Conservation (phyloP, 805 yeast genomes). For the Candida chauliodis region DNA sequence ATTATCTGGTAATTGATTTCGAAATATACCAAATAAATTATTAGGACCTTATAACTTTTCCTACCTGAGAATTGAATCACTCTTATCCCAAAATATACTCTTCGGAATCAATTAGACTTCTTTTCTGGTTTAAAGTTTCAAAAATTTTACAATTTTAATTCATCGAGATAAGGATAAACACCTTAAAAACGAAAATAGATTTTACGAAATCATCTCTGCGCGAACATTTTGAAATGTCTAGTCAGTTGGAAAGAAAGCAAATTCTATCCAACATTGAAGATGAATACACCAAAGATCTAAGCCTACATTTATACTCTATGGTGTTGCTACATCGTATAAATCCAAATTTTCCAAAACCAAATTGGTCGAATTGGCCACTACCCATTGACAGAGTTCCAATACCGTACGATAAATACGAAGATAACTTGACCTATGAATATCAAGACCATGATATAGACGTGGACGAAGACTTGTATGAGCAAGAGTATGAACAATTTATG, state of each 20-base stretch:
- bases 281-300: conserved; percentile 51
- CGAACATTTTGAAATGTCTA: no score
- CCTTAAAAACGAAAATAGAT: no score
- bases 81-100: no score
- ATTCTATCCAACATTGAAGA: conserved; percentile 40
- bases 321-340: conserved; percentile 40
- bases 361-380: conserved; percentile 65
- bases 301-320: conserved; percentile 62
- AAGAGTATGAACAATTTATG: background rate
- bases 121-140: no score
- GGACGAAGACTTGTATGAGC: conserved; percentile 7
- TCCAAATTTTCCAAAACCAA: conserved; percentile 30
- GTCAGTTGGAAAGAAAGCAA: conserved; percentile 17
- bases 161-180: no score
- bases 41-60: no score
- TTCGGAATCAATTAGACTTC: no score
- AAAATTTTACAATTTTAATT: no score
- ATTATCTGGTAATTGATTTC: no score
- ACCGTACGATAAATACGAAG: conserved; percentile 27
- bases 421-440: conserved; percentile 9
- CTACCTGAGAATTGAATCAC: no score
- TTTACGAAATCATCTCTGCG: conserved; percentile 4
- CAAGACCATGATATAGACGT: conserved; percentile 11
- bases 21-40: no score
- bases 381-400: conserved; percentile 30